These are phyloP conservation scores for Sphagnum magellanicum DNA, from an alignment of 228 moss, liverwort and hornwort genomes.

Conservation along the genomic window DNA sequence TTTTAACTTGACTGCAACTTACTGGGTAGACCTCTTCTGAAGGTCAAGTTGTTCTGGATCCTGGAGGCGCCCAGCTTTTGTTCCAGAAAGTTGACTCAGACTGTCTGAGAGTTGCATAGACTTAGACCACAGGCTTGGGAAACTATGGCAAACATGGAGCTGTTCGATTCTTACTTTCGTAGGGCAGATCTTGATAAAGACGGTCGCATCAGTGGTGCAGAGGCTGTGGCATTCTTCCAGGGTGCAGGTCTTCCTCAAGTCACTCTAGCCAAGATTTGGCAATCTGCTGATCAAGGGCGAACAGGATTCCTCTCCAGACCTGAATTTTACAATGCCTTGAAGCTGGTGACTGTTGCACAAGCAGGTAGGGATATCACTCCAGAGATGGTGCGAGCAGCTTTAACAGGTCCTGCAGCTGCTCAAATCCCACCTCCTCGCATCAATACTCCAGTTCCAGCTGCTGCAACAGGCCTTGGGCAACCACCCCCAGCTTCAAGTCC, in stretches of 20 bases:
- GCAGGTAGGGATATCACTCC: constrained; percentile 84
- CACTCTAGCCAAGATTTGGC: constrained; percentile 99
- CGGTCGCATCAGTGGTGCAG: constrained; percentile 89
- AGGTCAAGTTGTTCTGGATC: too few species aligned
- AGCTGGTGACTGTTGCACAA: constrained; percentile 97
- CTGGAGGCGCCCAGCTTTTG: too few species aligned
- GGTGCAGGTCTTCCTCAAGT: constrained; percentile 89
- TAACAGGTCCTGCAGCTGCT: constrained; percentile 89
- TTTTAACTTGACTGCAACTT: too few species aligned
- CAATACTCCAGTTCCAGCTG: constrained; percentile 21
- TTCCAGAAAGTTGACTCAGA: too few species aligned
- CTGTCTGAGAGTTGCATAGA: too few species aligned
- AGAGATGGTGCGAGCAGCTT: constrained; percentile 79
- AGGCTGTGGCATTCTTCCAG: constrained; percentile 93
- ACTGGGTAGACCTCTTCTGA: too few species aligned
- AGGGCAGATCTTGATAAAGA: constrained; percentile 92
- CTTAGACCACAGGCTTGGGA: neutral
- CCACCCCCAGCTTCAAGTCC: constrained; percentile 12
- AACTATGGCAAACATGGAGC: constrained; percentile 74
- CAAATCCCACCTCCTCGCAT: constrained; percentile 93
- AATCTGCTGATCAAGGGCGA: constrained; percentile 83
- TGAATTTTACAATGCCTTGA: constrained; percentile 94
- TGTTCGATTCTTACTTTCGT: constrained; percentile 86
- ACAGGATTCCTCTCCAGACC: constrained; percentile 74
- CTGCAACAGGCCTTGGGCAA: constrained; percentile 18